These are phyloP conservation scores for Geosmithia flava DNA, from an alignment of 2,329 filamentous ascomycete genomes.

Conservation along the genomic window DNA sequence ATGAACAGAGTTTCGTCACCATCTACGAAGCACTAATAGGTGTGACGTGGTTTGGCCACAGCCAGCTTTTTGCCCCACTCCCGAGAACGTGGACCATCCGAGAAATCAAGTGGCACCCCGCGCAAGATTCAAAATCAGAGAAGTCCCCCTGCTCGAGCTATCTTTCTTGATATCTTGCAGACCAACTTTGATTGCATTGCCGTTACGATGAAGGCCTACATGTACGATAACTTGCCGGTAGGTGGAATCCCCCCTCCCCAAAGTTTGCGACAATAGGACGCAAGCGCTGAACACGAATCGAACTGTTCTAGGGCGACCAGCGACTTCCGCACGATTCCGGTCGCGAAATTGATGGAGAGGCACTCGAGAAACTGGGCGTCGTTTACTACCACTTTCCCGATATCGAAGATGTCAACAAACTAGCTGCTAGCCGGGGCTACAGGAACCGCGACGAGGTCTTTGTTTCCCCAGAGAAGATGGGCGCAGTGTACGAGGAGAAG, in stretches of 20 bases:
- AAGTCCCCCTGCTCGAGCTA: neutral
- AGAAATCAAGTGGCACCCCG: neutral
- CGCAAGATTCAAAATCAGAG: neutral
- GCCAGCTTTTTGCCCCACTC: neutral
- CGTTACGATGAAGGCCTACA: slow-evolving; percentile 41
- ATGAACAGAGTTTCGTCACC: neutral
- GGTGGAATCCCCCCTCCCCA: slow-evolving; percentile 10
- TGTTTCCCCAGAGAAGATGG: slow-evolving; percentile 78
- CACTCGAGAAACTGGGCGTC: slow-evolving; percentile 67
- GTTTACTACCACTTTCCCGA: slow-evolving; percentile 59
- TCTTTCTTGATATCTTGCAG: neutral
- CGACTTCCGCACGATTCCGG: slow-evolving; percentile 83
- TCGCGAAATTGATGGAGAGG: slow-evolving; percentile 47
- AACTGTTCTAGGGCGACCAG: slow-evolving; percentile 65
- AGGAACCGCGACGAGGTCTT: slow-evolving; percentile 91
- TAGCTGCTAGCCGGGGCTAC: slow-evolving; percentile 69
- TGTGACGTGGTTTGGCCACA: neutral
- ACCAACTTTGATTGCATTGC: neutral
- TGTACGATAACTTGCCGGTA: slow-evolving; percentile 43
- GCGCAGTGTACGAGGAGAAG: slow-evolving; percentile 80
- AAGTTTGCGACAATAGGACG: neutral
- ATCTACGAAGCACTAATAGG: neutral
- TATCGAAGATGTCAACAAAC: slow-evolving; percentile 54
- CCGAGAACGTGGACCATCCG: neutral
- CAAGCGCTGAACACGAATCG: neutral